Evolutionary conservation across 2,329 filamentous ascomycete species (phyloP).

Genomic region (Cryphonectria naterciae): DNA sequence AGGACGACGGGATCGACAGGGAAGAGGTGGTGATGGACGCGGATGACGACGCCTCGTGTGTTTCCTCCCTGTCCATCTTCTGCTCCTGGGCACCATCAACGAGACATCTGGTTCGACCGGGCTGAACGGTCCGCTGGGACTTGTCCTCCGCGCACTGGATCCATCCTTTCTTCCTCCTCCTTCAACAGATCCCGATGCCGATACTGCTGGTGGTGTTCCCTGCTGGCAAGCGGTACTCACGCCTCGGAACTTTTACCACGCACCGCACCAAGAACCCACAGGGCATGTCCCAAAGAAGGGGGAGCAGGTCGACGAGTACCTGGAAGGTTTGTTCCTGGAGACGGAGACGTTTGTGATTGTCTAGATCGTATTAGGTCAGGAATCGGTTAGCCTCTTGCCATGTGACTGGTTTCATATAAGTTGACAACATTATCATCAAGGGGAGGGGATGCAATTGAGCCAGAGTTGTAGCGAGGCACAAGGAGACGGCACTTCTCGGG

Average conservation of each 20-base stretch:
- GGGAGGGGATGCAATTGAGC: too few relatives aligned
- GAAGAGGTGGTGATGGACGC: background rate
- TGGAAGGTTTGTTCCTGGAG: background rate
- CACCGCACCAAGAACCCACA: background rate
- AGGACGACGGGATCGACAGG: background rate
- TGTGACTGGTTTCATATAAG: too few relatives aligned
- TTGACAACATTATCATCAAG: too few relatives aligned
- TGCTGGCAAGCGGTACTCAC: background rate
- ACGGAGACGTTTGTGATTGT: background rate
- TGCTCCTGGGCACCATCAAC: background rate
- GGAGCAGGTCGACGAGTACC: background rate
- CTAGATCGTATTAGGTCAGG: background rate
- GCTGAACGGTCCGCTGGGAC: slow-evolving; percentile 1
- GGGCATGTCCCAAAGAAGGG: background rate
- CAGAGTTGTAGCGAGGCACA: too few relatives aligned
- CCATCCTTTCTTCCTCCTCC: background rate
- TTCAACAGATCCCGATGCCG: background rate
- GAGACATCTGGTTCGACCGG: background rate
- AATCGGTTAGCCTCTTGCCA: too few relatives aligned
- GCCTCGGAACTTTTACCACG: background rate
- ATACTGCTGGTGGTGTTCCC: background rate
- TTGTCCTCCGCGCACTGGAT: background rate
- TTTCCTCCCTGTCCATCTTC: background rate
- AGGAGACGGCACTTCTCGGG: too few relatives aligned
- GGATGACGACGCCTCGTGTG: background rate